Conservation (phyloP, 2,329 filamentous ascomycete species). For the Mycocentrospora acerina region DNA sequence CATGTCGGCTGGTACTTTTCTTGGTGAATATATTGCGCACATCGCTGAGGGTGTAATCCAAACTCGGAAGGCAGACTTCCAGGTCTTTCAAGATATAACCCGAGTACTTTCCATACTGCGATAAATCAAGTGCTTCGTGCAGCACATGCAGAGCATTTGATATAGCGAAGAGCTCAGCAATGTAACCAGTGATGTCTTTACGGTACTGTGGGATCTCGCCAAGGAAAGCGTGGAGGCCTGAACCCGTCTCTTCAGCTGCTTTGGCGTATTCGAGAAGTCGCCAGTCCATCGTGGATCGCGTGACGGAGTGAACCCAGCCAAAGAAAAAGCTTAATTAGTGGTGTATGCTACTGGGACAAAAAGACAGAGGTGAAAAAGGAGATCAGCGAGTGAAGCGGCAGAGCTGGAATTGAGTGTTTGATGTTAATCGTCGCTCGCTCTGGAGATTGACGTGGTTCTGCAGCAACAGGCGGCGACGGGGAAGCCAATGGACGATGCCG, state of each 20-base stretch:
- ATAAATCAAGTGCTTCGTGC: conserved; percentile 46
- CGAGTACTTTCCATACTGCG: conserved; percentile 39
- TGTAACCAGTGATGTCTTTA: conserved; percentile 55
- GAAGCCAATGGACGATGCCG: conserved; percentile 40
- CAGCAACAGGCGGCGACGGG: conserved; percentile 31
- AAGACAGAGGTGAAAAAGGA: conserved; percentile 12
- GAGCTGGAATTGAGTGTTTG: conserved; percentile 30
- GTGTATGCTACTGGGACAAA: conserved; percentile 16
- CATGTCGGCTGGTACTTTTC: conserved; percentile 28
- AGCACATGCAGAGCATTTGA: conserved; percentile 53
- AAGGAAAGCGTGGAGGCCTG: conserved; percentile 53
- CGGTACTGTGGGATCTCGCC: conserved; percentile 53
- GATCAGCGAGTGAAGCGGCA: conserved; percentile 20
- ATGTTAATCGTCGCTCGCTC: conserved; percentile 30
- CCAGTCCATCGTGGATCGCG: conserved; percentile 40
- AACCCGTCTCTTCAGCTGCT: conserved; percentile 56
- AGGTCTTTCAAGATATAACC: conserved; percentile 50
- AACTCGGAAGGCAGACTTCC: conserved; percentile 50
- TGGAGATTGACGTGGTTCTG: conserved; percentile 40
- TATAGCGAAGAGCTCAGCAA: conserved; percentile 58
- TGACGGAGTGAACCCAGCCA: conserved; percentile 25
- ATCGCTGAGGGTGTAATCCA: conserved; percentile 55
- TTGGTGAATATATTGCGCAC: conserved; percentile 47
- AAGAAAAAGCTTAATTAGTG: conserved; percentile 16
- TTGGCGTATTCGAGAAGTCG: conserved; percentile 44